Evolutionary conservation across 805 yeast species (phyloP).

Genomic region (Debaryomyces hansenii): DNA sequence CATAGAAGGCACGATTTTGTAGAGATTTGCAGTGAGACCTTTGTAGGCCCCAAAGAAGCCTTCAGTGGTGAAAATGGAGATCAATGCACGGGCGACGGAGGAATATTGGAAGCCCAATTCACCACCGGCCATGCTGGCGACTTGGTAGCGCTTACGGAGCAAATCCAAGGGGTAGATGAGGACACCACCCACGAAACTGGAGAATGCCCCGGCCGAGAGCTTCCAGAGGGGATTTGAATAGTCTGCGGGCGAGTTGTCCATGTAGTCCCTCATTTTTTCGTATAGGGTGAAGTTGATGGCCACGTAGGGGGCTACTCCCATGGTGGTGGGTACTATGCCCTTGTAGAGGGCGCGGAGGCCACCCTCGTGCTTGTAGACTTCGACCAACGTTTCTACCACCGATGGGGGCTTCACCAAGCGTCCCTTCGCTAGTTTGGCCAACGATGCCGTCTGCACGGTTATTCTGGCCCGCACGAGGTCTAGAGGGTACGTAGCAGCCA

Average conservation of each 20-base stretch:
- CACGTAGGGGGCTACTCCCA: slow-evolving; percentile 96
- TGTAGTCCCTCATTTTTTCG: slow-evolving; percentile 70
- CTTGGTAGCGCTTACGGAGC: slow-evolving; percentile 87
- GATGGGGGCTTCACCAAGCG: slow-evolving; percentile 65
- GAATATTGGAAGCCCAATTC: slow-evolving; percentile 80
- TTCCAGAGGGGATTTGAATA: slow-evolving; percentile 53
- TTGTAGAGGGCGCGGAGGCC: slow-evolving; percentile 76
- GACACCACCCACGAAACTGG: slow-evolving; percentile 90
- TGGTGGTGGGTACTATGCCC: slow-evolving; percentile 86
- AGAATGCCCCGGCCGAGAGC: slow-evolving; percentile 75
- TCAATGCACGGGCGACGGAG: slow-evolving; percentile 74
- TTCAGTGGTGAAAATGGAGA: slow-evolving; percentile 67
- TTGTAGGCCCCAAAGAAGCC: slow-evolving; percentile 73
- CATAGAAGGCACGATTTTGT: slow-evolving; percentile 92
- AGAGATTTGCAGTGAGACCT: slow-evolving; percentile 76
- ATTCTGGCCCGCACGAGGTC: slow-evolving; percentile 89
- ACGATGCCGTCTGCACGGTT: slow-evolving; percentile 80
- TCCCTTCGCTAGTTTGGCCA: slow-evolving; percentile 48
- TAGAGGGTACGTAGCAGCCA: slow-evolving; percentile 84
- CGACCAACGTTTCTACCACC: slow-evolving; percentile 53
- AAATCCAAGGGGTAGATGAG: slow-evolving; percentile 90
- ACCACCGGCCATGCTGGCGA: slow-evolving; percentile 74
- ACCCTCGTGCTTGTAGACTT: slow-evolving; percentile 76
- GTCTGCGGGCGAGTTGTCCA: slow-evolving; percentile 34
- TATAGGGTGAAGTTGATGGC: slow-evolving; percentile 90